Percentiles rank a stretch among this genome's conserved stretches.
Evolutionary conservation across 1,284 basidiomycete species (phyloP).

Genomic region (Cutaneotrichosporon cyanovorans): DNA sequence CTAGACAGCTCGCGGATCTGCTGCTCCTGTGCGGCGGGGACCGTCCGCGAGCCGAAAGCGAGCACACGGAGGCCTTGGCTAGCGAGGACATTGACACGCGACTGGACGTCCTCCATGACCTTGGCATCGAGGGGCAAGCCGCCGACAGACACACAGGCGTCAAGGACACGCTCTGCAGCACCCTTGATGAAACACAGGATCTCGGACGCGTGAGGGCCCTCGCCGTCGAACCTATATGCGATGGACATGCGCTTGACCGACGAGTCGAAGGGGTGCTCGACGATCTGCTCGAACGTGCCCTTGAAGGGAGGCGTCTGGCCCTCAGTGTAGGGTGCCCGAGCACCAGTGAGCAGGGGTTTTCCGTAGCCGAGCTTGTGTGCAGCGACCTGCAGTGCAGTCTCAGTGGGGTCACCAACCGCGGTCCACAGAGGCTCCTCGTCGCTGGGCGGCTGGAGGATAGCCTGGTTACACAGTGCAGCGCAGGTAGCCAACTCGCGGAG

Average conservation of each 20-base stretch:
- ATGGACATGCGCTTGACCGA: conserved; percentile 59
- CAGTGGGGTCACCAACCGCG: conserved; percentile 63
- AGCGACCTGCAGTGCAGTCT: conserved; percentile 59
- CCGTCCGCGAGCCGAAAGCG: conserved; percentile 45
- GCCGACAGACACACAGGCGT: conserved; percentile 48
- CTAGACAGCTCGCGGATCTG: conserved; percentile 41
- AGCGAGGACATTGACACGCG: conserved; percentile 52
- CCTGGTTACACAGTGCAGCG: conserved; percentile 50
- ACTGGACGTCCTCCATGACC: conserved; percentile 47
- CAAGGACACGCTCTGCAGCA: conserved; percentile 58
- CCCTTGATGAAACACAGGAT: conserved; percentile 52
- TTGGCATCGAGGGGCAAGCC: conserved; percentile 23
- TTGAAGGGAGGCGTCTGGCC: not conserved
- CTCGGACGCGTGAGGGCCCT: not conserved
- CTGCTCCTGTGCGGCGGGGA: conserved; percentile 43
- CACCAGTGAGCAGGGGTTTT: conserved; percentile 43
- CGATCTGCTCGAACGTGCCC: conserved; percentile 43
- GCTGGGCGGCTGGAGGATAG: conserved; percentile 42
- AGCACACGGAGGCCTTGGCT: conserved; percentile 54
- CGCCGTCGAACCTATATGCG: conserved; percentile 38
- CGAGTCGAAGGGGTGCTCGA: conserved; percentile 57
- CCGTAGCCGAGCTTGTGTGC: conserved; percentile 51
- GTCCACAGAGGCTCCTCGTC: conserved; percentile 53
- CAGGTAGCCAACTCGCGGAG: conserved; percentile 46
- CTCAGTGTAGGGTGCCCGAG: not conserved